phyloP scores from a whole-genome alignment of 1,284 basidiomycete genomes.

The Cryptococcus wingfieldii region DNA sequence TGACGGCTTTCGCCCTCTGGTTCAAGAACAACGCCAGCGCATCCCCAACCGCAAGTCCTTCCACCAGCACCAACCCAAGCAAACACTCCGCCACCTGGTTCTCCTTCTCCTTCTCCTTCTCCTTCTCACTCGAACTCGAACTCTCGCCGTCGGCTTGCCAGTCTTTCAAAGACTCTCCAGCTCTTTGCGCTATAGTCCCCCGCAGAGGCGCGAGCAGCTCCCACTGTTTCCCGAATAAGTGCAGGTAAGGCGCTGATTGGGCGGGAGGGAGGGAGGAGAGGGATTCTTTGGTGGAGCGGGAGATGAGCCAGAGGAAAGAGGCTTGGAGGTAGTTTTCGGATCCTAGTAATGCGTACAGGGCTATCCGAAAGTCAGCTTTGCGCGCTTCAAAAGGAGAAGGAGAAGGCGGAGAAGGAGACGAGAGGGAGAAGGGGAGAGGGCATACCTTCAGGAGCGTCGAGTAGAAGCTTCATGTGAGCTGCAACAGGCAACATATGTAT shows the following conservation, averaged over 20 bases:
- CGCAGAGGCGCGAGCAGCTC: constrained; percentile 77
- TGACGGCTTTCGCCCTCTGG: constrained; percentile 66
- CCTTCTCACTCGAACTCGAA: constrained; percentile 47
- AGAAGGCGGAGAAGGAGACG: too few relatives aligned
- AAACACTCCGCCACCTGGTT: constrained; percentile 58
- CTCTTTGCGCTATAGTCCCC: constrained; percentile 74
- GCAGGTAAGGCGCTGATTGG: constrained; percentile 51
- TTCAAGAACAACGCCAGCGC: constrained; percentile 60
- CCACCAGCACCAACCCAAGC: constrained; percentile 74
- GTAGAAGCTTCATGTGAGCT: constrained; percentile 77
- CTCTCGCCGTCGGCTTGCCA: constrained; percentile 57
- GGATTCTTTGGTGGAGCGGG: constrained; percentile 61
- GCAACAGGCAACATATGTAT: constrained; percentile 68
- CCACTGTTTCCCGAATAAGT: constrained; percentile 83
- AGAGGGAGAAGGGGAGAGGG: not conserved
- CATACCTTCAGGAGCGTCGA: constrained; percentile 74
- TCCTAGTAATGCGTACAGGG: constrained; percentile 75
- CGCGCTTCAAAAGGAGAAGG: too few relatives aligned
- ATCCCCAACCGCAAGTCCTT: constrained; percentile 69
- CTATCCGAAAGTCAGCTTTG: constrained; percentile 9
- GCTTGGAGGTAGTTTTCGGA: constrained; percentile 71
- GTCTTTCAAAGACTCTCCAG: constrained; percentile 53
- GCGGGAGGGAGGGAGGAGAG: constrained; percentile 33
- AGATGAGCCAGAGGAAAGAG: constrained; percentile 79
- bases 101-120: not conserved